Conservation (phyloP, 2,329 filamentous ascomycete genomes). For the Chaetomiaceae sp. region DNA sequence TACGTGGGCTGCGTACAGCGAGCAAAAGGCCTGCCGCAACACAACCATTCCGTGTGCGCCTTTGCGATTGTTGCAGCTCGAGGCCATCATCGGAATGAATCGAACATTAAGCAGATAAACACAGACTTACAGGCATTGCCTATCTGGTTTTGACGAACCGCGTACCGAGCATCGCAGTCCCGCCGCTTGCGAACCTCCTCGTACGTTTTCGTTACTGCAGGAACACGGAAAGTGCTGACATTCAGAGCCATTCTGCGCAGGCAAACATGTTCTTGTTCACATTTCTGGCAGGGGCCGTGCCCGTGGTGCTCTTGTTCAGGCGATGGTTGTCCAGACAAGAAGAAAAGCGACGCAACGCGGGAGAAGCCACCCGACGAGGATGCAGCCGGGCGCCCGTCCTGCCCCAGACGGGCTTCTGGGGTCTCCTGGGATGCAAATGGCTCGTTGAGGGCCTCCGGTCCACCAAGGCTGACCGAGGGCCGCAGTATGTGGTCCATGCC, state of each 20-base stretch:
- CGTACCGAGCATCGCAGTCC: too few species aligned
- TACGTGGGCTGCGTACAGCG: too few species aligned
- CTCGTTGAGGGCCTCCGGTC: constrained; percentile 15
- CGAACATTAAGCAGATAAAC: too few species aligned
- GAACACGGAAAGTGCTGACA: too few species aligned
- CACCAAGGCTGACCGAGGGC: constrained; percentile 12
- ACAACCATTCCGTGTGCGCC: too few species aligned
- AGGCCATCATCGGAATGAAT: too few species aligned
- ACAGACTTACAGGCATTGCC: too few species aligned
- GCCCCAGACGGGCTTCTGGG: constrained; percentile 16
- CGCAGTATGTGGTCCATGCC: constrained; percentile 17
- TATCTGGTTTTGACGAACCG: too few species aligned
- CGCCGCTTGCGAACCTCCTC: too few species aligned
- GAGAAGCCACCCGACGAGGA: constrained; percentile 1
- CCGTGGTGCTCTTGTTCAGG: not conserved
- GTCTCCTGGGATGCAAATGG: constrained; percentile 17
- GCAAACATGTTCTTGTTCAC: not conserved
- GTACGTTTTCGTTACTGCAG: too few species aligned
- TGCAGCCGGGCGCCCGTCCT: constrained; percentile 11
- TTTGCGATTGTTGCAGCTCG: too few species aligned
- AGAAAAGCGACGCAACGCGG: not conserved
- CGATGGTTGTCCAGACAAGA: not conserved
- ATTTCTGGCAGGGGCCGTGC: not conserved
- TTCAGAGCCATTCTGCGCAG: not conserved
- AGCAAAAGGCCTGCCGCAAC: too few species aligned